Base-by-base conservation (phyloP, 257 asterid species). In the Solanum gandarillasii region DNA sequence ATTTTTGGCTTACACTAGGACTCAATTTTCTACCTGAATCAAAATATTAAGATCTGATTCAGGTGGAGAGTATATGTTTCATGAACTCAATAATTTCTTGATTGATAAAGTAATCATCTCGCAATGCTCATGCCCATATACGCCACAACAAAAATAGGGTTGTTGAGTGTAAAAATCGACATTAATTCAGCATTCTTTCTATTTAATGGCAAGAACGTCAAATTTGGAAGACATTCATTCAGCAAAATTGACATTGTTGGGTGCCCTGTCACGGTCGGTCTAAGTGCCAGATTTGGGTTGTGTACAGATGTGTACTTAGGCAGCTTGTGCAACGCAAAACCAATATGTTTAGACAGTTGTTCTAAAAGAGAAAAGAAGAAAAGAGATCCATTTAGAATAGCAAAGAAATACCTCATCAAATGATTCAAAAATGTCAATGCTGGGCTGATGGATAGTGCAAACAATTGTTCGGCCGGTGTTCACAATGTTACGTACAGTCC, bases 361-460 rank as follows among this genome's bases (percentile, higher is more conserved):
- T 74, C 83, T 74, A 74, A 74, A 74, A 74, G 18, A 35, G 31
- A 74, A 74, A 11, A 16, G 6, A 71, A 20, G 38, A 74, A 74
- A 74, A 21, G 39, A 36, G 20, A 35, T 35, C 52, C 83, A 74
- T 74, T 74, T 74, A 85, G 41, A n/a, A 31, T 83, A 38, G 36
- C 34, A 84, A 88, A 87, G 90, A 78, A 83, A n/a, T 79, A 96
- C 99, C 99, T 94, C 99, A 86, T 96, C 99, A 91, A 96, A 96
- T 86, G 99, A 96, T 92, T 96, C 99, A 75, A 96, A 96, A 87
- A 96, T 96, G 91, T 96, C 99, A 79, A 96, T 94, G 94, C 99
- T 96, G 89, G 99, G 99, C 85, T 96, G 99, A 90, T 96, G 99
- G 89, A 96, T 96, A 39, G 99, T 96, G 91, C 99, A 96, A 89